Base-by-base conservation (phyloP, 148 eudicot species). In the Linanthus parryae region DNA sequence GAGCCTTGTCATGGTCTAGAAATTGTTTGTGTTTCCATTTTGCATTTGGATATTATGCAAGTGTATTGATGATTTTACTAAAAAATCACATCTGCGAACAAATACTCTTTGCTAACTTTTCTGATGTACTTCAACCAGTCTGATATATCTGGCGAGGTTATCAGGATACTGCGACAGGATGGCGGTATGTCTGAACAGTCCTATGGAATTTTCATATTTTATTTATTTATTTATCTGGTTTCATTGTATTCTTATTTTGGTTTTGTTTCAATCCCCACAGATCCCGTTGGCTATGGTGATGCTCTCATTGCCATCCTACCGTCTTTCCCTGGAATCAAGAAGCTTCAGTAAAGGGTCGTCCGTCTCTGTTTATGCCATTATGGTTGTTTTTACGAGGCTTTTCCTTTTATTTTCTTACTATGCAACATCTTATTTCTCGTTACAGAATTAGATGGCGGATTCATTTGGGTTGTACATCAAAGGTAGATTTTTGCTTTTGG, bases 291-390 rank as follows among this genome's bases (percentile, higher is more conserved):
- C 53, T 88, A 74, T 62, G 86, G 84, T 29, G 96, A 88, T 70
- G 66, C 96, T 68, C 65, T 88, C 10, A 73, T 84, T 41, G 84
- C 78, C 7, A 75, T 88, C 65, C 94, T 84, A 49, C 96, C 94
- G 55, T 84, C 96, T 30, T 88, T 88, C 54, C 94, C 94, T 9
- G 96, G 96, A 43, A 84, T 88, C 47, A 78, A 78, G 72, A 73
- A 64, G 70, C 81, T 79, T 66, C 59, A 68, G 19, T 64, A 61
- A 61, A 36, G 20, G 26, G 42, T 62, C n/a, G n/a, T n/a, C n/a
- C n/a, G n/a, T n/a, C n/a, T n/a, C n/a, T n/a, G n/a, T 45, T 44
- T 45, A 29, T 56, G 13, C 21, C 13, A 3, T 16, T 17, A 9
- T 38, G n/a, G 0, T 38, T 27, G 7, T 42, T 54, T 17, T 7